phyloP scores from a whole-genome alignment of 129 eudicot genomes.

The Centrapalus pauciflorus region DNA sequence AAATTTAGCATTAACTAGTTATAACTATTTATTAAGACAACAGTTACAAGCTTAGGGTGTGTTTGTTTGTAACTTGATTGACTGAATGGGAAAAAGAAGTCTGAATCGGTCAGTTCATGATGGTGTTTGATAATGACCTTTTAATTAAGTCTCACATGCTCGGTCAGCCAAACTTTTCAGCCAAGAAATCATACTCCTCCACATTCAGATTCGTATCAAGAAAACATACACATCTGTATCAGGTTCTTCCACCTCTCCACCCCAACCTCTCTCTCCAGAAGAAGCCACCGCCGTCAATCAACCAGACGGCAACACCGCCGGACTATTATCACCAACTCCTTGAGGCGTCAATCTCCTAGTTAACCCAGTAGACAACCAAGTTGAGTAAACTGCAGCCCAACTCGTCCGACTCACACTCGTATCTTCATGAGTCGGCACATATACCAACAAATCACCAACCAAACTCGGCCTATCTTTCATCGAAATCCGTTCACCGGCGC shows the following conservation, averaged over 20 bases:
- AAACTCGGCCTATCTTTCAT: constrained; percentile 83
- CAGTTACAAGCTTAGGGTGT: too few species aligned
- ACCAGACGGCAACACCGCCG: constrained; percentile 89
- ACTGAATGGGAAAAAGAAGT: too few species aligned
- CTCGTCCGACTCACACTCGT: constrained; percentile 68
- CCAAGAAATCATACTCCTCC: too few species aligned
- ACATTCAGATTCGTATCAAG: too few species aligned
- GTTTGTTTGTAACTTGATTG: too few species aligned
- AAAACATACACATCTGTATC: constrained; percentile 72
- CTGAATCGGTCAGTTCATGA: too few species aligned
- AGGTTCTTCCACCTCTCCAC: constrained; percentile 78
- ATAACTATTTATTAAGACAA: too few species aligned
- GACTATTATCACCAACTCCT: constrained; percentile 81
- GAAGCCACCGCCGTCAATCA: constrained; percentile 82
- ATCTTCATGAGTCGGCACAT: constrained; percentile 78
- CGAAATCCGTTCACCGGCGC: constrained; percentile 30
- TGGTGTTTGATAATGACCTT: too few species aligned
- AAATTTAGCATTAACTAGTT: too few species aligned
- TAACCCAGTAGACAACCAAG: constrained; percentile 49
- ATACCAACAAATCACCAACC: constrained; percentile 57
- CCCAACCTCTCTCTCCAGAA: constrained; percentile 62
- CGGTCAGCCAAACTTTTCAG: too few species aligned
- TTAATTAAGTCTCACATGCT: too few species aligned
- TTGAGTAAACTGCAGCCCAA: constrained; percentile 92
- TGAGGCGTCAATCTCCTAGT: constrained; percentile 73